Evolutionary conservation across 192 early-diverging fungal species (phyloP), one percentile per base, ranked within the genome.

Genomic region (Tieghemiomyces parasiticus): DNA sequence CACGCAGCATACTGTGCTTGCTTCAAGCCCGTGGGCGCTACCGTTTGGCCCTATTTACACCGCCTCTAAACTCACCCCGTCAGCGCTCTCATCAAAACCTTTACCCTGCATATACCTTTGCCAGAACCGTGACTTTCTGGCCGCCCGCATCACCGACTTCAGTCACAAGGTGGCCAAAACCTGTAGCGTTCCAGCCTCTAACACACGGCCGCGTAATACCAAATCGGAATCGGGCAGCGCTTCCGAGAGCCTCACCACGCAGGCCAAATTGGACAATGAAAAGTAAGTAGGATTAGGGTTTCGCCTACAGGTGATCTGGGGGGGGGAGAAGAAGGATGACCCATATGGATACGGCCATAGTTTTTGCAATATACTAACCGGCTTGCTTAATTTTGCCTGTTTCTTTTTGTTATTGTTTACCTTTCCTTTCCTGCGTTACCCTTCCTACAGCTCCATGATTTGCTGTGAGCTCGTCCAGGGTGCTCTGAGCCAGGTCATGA

Each of bases 401-500:
- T 30, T 20, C 8, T 32, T 67, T 42, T 32, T 63, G 60, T 16
- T 20, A 48, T 60, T 25, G 44, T 10, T 6, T 35, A 19, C 13
- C 1, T 33, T 64, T 52, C 3, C 22, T 19, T 22, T 26, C n/a
- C 53, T 46, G 19, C 19, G 59, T 48, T 70, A 56, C 56, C n/a
- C 19, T 20, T 20, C 31, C 49, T 33, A 48, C 24, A 86, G 84
- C 58, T 76, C 81, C 34, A 90, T 87, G 61, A 89, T 90, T 33
- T 77, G 83, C 4, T 73, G 77, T 10, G 91, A 93, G 61, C 81
- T 82, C n/a, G 70, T 75, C 0, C 91, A 93, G 64, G 88, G 86
- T 0, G 61, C 89, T 49, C 80, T 93, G 54, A 75, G 83, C 8
- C 91, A 93, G 62, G 83, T 93, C 4, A 65, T 93, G n/a, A 92